phyloP scores from a whole-genome alignment of 2,329 filamentous ascomycete genomes.

The Fusarium sp. region DNA sequence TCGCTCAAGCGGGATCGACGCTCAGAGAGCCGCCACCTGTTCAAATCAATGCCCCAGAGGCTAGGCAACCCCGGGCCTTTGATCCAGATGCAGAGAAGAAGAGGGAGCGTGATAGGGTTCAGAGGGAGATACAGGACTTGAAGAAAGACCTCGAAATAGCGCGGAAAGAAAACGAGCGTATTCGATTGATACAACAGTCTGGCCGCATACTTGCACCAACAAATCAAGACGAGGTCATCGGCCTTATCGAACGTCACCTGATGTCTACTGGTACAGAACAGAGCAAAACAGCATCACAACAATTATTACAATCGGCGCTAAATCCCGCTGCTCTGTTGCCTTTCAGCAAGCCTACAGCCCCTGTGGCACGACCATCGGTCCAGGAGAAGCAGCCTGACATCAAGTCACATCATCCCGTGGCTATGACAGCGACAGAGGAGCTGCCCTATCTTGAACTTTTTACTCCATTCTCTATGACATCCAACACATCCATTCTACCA shows the following conservation, averaged over 20 bases:
- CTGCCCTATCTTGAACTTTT: constrained; percentile 77
- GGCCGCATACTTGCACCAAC: constrained; percentile 48
- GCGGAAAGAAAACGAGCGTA: constrained; percentile 66
- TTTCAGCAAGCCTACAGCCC: constrained; percentile 53
- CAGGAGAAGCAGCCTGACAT: constrained; percentile 52
- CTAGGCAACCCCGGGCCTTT: constrained; percentile 17
- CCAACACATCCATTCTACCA: constrained; percentile 59
- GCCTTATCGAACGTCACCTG: constrained; percentile 52
- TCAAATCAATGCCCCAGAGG: neutral
- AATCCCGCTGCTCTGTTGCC: constrained; percentile 63
- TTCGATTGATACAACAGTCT: constrained; percentile 54
- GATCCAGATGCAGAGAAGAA: constrained; percentile 61
- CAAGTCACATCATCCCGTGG: constrained; percentile 71
- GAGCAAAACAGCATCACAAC: constrained; percentile 46
- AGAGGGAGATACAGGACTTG: constrained; percentile 64
- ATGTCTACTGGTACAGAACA: constrained; percentile 48
- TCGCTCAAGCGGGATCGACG: neutral
- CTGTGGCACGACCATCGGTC: constrained; percentile 37
- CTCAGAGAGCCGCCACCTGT: neutral
- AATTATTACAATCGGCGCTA: constrained; percentile 59
- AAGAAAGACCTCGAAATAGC: constrained; percentile 67
- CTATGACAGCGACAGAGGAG: constrained; percentile 70
- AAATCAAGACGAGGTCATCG: constrained; percentile 52
- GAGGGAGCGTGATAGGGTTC: constrained; percentile 61
- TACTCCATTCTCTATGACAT: constrained; percentile 71